Base-by-base conservation (phyloP, 768 basidiomycete genomes). In the Mycena rosella region DNA sequence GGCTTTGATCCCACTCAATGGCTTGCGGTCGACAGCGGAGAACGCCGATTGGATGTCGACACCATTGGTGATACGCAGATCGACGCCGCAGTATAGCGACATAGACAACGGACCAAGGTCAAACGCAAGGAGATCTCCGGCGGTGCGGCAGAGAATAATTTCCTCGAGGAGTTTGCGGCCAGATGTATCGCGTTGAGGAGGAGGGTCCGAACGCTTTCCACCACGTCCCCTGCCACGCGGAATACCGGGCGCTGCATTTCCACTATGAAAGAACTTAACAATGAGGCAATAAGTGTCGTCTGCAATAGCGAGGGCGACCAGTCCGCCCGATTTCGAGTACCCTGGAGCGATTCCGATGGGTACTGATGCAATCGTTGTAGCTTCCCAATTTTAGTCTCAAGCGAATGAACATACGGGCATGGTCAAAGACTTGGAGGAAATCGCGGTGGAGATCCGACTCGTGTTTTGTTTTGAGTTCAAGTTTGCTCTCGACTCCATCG, bases 31-130 rank as follows among this genome's bases (percentile, higher is more conserved):
- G 8, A 74, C 66, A 11, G 78, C 78, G 9, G 80, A 77, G 70
- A 85, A 84, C 3, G 80, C 84, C 5, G 85, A 86, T 69, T 90
- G 88, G 24, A 91, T 82, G 71, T 91, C 88, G 42, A 90, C 74
- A n/a, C 81, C 88, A 32, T 84, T 81, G 9, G 76, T 73, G 47
- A 91, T 70, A 42, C 82, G 82, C 26, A 90, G 69, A 2, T 74
- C 72, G 47, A 82, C 75, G 42, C 86, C 81, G 38, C 66, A 70
- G 70, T 81, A 85, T 7, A 91, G 78, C 0, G 84, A 80, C 74
- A 89, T 80, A 0, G 84, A 80, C 18, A 90, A 74, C 0, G 82
- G 82, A 1, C 74, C 86, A 70, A 89, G 80, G 72, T 88, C 85
- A 71, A 91, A 90, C 0, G 85, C 87, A 51, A 82, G 84, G 48